Evolutionary conservation across 2,329 filamentous ascomycete species (phyloP).

Genomic region (Parafenestella ontariensis): DNA sequence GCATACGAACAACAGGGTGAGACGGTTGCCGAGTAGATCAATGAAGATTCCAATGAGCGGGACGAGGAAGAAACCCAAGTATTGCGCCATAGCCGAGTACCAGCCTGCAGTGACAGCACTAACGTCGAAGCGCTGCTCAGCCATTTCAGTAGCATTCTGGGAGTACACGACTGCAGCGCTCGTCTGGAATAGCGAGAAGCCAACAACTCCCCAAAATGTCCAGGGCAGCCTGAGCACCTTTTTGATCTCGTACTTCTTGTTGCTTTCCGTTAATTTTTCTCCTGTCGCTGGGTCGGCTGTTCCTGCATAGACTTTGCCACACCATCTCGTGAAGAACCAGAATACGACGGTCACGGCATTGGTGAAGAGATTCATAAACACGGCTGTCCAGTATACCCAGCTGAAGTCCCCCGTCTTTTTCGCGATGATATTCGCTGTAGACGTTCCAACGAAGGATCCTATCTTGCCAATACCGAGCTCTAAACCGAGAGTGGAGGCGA

Average conservation of each 20-base stretch:
- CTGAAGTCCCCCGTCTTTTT: constrained; percentile 65
- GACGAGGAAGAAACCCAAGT: constrained; percentile 64
- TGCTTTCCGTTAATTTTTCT: constrained; percentile 66
- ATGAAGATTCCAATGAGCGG: constrained; percentile 64
- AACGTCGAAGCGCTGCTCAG: constrained; percentile 65
- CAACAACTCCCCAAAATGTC: constrained; percentile 64
- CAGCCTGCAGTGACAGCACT: constrained; percentile 64
- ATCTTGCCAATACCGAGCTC: constrained; percentile 68
- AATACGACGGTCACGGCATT: constrained; percentile 63
- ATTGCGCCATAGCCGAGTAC: constrained; percentile 66
- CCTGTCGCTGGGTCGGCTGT: constrained; percentile 64
- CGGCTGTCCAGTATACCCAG: constrained; percentile 68
- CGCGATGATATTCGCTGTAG: constrained; percentile 66
- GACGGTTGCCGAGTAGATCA: constrained; percentile 62
- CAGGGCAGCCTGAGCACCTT: constrained; percentile 67
- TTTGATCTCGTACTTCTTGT: constrained; percentile 62
- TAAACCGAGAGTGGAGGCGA: constrained; percentile 67
- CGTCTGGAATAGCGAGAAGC: constrained; percentile 66
- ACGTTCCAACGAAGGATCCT: constrained; percentile 66
- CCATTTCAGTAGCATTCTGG: constrained; percentile 67
- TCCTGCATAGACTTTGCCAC: constrained; percentile 56
- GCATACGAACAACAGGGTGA: constrained; percentile 55
- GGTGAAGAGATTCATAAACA: constrained; percentile 70
- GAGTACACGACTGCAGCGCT: constrained; percentile 62
- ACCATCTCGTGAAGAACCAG: constrained; percentile 63